These are phyloP conservation scores for Hyaloperonospora brassicae DNA, from an alignment of 352 stramenopile species.

Conservation along the genomic window DNA sequence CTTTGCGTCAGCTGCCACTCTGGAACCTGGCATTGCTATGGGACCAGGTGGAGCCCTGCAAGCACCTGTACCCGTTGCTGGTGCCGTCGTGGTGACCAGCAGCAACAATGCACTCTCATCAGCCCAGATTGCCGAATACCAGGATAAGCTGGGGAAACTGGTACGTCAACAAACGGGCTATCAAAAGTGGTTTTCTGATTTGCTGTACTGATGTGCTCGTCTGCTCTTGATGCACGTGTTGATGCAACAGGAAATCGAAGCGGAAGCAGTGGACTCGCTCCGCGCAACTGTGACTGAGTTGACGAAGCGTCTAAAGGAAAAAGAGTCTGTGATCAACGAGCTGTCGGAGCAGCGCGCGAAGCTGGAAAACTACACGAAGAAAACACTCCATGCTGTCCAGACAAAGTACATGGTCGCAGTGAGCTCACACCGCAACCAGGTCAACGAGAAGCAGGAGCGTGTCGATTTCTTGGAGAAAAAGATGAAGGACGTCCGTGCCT, in stretches of 20 bases:
- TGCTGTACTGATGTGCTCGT: conserved; percentile 4
- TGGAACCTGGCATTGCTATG: conserved; percentile 24
- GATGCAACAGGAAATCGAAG: conserved; percentile 36
- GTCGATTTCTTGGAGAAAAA: conserved; percentile 84
- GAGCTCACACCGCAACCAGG: conserved; percentile 82
- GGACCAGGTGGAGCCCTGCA: conserved; percentile 22
- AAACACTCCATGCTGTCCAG: conserved; percentile 85
- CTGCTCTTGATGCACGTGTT: not conserved
- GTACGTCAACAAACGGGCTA: conserved; percentile 26
- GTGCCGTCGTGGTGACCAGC: conserved; percentile 28
- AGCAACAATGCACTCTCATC: conserved; percentile 40
- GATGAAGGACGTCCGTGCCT: conserved; percentile 70
- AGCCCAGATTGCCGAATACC: conserved; percentile 53
- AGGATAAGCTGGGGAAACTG: conserved; percentile 64
- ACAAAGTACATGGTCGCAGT: conserved; percentile 88
- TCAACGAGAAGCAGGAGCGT: conserved; percentile 80
- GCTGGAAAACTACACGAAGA: conserved; percentile 87
- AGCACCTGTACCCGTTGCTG: conserved; percentile 14
- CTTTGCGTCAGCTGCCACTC: conserved; percentile 20
- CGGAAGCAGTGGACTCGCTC: conserved; percentile 62
- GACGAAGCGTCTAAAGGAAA: conserved; percentile 83
- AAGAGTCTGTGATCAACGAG: conserved; percentile 85
- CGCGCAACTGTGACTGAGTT: conserved; percentile 71
- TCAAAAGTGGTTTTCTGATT: conserved; percentile 3
- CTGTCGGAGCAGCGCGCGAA: conserved; percentile 79